Evolutionary conservation across 2,329 filamentous ascomycete species (phyloP).

Genomic region (Aspergillus felis): DNA sequence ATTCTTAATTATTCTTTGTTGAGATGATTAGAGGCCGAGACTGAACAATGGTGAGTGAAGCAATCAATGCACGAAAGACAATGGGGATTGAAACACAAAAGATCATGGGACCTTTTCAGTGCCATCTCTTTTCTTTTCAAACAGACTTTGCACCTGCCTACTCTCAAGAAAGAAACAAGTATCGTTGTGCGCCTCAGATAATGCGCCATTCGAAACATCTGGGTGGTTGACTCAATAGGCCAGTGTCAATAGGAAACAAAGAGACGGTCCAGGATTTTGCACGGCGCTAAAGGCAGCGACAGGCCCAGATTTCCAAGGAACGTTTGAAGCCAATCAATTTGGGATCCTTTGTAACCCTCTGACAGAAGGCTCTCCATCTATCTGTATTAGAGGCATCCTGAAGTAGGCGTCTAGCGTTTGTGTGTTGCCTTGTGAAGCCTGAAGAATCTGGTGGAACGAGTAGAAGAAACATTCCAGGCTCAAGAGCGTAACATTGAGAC

Average conservation of each 20-base stretch:
- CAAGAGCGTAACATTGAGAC: background rate
- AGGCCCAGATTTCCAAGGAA: slow-evolving; percentile 1
- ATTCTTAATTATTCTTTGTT: background rate
- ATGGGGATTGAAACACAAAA: background rate
- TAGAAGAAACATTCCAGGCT: slow-evolving; percentile 8
- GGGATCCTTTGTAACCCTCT: background rate
- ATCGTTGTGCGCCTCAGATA: background rate
- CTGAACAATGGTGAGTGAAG: background rate
- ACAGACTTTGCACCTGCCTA: background rate
- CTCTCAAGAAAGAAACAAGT: background rate
- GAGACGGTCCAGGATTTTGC: background rate
- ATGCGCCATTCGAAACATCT: slow-evolving; percentile 6
- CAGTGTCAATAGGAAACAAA: slow-evolving; percentile 1
- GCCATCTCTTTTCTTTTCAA: background rate
- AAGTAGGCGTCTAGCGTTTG: background rate
- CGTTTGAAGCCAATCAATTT: slow-evolving; percentile 14
- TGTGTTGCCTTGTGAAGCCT: slow-evolving; percentile 3
- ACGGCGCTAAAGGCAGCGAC: slow-evolving; percentile 1
- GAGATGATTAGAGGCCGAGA: background rate
- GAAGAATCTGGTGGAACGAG: background rate
- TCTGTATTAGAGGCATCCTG: slow-evolving; percentile 5
- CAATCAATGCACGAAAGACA: background rate
- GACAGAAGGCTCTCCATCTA: slow-evolving; percentile 2
- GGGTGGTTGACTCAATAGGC: slow-evolving; percentile 2
- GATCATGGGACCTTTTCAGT: background rate